Evolutionary conservation across 208 protist species (phyloP).

Genomic region (Leptomonas seymouri): DNA sequence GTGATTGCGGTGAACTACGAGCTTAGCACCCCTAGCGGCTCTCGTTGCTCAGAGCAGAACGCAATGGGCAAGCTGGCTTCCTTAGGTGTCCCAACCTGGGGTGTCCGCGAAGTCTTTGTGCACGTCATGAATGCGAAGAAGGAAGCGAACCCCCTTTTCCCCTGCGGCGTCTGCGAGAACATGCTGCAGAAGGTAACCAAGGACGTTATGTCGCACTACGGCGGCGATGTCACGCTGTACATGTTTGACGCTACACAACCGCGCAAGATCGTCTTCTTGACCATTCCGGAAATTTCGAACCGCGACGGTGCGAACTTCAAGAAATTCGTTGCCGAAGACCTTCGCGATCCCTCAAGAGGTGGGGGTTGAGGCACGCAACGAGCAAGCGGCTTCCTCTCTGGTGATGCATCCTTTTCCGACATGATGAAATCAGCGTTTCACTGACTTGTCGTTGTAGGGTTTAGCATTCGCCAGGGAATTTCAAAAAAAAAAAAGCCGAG

Average conservation of each 20-base stretch:
- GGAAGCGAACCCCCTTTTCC: conserved; percentile 89
- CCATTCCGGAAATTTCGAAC: conserved; percentile 85
- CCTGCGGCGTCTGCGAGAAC: conserved; percentile 92
- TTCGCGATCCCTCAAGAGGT: conserved; percentile 36
- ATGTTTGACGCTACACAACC: conserved; percentile 88
- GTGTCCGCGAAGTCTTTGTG: conserved; percentile 87
- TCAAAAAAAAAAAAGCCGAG: background rate
- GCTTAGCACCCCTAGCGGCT: conserved; percentile 90
- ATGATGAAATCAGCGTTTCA: no score
- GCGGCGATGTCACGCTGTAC: conserved; percentile 81
- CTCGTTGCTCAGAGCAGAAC: conserved; percentile 91
- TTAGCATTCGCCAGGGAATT: no score
- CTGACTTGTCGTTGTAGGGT: no score
- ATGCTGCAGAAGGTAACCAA: conserved; percentile 86
- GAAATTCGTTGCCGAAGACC: conserved; percentile 71
- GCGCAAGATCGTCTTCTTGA: conserved; percentile 79
- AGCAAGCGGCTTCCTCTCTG: background rate
- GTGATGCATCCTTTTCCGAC: no score
- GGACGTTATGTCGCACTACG: conserved; percentile 69
- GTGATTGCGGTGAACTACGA: conserved; percentile 91
- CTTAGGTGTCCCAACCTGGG: conserved; percentile 73
- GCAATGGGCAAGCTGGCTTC: conserved; percentile 85
- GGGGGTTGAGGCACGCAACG: no score
- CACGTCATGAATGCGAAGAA: conserved; percentile 67
- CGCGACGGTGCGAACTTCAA: conserved; percentile 74